Evolutionary conservation across 495 filamentous ascomycete genomes (phyloP).

Genomic region (Aspergillus biplanus): DNA sequence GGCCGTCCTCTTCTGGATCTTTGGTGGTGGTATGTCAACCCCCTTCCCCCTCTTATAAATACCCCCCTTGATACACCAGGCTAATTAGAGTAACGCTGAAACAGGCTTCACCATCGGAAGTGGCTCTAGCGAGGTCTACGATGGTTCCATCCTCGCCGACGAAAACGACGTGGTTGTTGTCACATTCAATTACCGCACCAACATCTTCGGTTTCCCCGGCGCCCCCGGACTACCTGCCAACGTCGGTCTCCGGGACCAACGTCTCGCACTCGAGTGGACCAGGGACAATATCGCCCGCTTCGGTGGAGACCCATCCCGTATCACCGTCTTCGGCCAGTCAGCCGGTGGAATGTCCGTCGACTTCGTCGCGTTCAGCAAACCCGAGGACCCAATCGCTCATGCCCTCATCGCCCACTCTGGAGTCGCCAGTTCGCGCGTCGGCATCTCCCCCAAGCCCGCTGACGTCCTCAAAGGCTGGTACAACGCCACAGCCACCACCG

Average conservation of each 20-base stretch:
- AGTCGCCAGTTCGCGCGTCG: slow-evolving; percentile 19
- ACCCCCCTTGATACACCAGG: slow-evolving; percentile 20
- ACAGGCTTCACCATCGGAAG: slow-evolving; percentile 30
- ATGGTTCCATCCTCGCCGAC: slow-evolving; percentile 27
- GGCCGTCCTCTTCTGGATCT: slow-evolving; percentile 38
- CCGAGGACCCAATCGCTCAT: slow-evolving; percentile 35
- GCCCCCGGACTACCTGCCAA: slow-evolving; percentile 31
- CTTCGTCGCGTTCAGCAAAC: slow-evolving; percentile 29
- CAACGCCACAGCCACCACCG: slow-evolving; percentile 39
- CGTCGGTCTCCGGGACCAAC: slow-evolving; percentile 39
- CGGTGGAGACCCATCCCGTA: slow-evolving; percentile 37
- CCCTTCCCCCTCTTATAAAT: slow-evolving; percentile 7
- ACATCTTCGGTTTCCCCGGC: slow-evolving; percentile 39
- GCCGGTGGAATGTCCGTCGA: slow-evolving; percentile 33
- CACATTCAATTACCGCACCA: slow-evolving; percentile 31
- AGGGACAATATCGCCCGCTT: slow-evolving; percentile 34
- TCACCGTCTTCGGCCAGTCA: slow-evolving; percentile 38
- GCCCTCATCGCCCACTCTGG: slow-evolving; percentile 31
- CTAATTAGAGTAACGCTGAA: background rate
- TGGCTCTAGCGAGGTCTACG: slow-evolving; percentile 31
- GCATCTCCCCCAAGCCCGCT: slow-evolving; percentile 1
- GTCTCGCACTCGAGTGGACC: slow-evolving; percentile 39
- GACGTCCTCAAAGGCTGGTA: slow-evolving; percentile 33
- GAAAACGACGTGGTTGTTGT: slow-evolving; percentile 23
- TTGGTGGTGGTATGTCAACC: slow-evolving; percentile 26